Evolutionary conservation across 768 basidiomycete genomes (phyloP), one percentile per base, ranked within the genome.

Genomic region (Leccinum pellstonianum): DNA sequence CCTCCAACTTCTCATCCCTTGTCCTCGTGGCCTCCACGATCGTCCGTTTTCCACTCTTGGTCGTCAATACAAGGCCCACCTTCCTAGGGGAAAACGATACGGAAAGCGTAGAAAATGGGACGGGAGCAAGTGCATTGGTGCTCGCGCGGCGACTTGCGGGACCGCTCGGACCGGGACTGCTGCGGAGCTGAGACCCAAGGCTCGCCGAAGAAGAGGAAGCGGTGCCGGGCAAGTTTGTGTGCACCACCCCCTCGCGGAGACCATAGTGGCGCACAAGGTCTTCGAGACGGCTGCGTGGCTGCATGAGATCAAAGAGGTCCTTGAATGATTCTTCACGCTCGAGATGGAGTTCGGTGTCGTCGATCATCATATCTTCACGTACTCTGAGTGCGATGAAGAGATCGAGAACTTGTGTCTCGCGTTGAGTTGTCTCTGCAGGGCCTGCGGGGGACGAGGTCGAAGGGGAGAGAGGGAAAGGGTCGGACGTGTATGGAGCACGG

Each of bases 381-480:
- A 90, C 87, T 73, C 89, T 90, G 67, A 93, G 81, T 3, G 85
- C 83, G 52, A 94, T 88, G 78, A 90, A 94, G 59, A 81, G 80
- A 76, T 94, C 92, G 21, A 94, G 81, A 17, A 88, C 80, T 57
- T 76, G 73, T 0, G 91, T 90, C 69, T 93, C 91, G 61, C 91
- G 84, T 66, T 92, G 90, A 33, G 81, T 52, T 31, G 81, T 78
- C 21, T 77, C 75, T 5, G 83, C 66, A 0, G 76, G 64, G n/a
- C 62, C 64, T 25, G 61, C 43, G 11, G 61, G 29, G 48, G 69
- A 64, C 35, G 65, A 41, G 11, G 69, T 73, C 60, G 62, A 65
- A 19, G 76, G 68, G 31, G 73, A 73, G 55, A 79, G 73, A 0
- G 90, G 90, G 74, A 92, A 93, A 0, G 91, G 90, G 64, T 94